A percentile compares a stretch with the other conserved stretches of the same genome.
These are phyloP conservation scores for Talaromyces borbonicus DNA, from an alignment of 495 filamentous ascomycete genomes.

Conservation along the genomic window DNA sequence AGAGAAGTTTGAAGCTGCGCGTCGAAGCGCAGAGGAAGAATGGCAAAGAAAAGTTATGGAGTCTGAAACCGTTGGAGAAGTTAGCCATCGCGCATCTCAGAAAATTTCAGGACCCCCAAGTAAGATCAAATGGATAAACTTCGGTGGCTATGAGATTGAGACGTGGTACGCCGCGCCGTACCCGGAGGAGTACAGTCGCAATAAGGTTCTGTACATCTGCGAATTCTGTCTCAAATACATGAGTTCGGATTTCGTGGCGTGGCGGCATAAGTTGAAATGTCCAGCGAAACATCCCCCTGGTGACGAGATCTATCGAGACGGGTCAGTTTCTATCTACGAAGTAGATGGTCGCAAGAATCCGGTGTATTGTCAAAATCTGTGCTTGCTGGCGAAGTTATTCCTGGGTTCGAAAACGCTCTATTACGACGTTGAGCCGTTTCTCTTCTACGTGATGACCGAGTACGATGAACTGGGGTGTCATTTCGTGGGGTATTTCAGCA, in stretches of 20 bases:
- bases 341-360: conserved; percentile 95
- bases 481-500: conserved; percentile 98
- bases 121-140: conserved; percentile 97
- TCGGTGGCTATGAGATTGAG: conserved; percentile 94
- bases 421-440: conserved; percentile 95
- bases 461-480: conserved; percentile 89
- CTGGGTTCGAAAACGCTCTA: conserved; percentile 96
- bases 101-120: conserved; percentile 81
- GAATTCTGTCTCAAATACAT: conserved; percentile 99
- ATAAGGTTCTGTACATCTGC: conserved; percentile 91
- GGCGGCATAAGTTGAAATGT: conserved; percentile 97
- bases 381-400: conserved; percentile 91
- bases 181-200: conserved; percentile 94
- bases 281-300: conserved; percentile 92
- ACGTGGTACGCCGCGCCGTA: conserved; percentile 99
- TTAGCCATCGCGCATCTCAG: conserved; percentile 37
- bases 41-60: conserved; percentile 59
- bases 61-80: conserved; percentile 37
- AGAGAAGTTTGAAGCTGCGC: conserved; percentile 75
- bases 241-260: conserved; percentile 96
- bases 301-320: conserved; percentile 95
- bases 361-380: conserved; percentile 95
- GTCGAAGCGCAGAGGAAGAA: conserved; percentile 80
- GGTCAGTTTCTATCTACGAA: conserved; percentile 89
- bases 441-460: conserved; percentile 98